Percentiles rank a stretch among this genome's conserved stretches.
Evolutionary conservation across 108 stramenopile species (phyloP).

Genomic region (Hondaea fermentalgiana): DNA sequence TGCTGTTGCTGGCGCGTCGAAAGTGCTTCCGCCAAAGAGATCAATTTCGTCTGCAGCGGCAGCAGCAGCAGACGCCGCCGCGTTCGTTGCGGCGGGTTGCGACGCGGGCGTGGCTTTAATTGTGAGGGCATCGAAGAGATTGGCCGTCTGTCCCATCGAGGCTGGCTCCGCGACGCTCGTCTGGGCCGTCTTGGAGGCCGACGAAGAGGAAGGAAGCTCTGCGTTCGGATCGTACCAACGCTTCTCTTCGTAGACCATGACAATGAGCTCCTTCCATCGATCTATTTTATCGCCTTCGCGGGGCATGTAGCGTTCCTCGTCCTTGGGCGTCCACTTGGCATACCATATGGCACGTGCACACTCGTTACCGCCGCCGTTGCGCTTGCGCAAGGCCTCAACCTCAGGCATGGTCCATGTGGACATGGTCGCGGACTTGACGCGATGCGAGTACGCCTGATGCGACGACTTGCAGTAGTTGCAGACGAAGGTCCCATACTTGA

Average conservation of each 20-base stretch:
- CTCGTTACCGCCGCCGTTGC: constrained; percentile 23
- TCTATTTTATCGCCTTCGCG: constrained; percentile 26
- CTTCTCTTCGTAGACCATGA: constrained; percentile 13
- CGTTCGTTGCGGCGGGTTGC: neutral
- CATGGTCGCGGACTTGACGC: constrained; percentile 85
- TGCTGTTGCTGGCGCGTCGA: neutral
- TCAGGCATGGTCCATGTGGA: constrained; percentile 17
- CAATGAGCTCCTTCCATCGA: constrained; percentile 2
- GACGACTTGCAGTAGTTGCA: constrained; percentile 80
- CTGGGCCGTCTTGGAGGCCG: neutral
- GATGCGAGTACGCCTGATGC: constrained; percentile 78
- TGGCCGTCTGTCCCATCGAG: neutral
- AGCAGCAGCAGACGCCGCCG: neutral
- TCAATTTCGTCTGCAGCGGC: neutral
- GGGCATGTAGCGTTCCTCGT: constrained; percentile 3
- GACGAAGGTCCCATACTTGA: constrained; percentile 80
- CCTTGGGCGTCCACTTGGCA: constrained; percentile 6
- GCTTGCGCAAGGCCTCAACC: constrained; percentile 10
- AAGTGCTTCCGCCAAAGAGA: neutral
- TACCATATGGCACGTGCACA: constrained; percentile 20
- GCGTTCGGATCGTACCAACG: constrained; percentile 1
- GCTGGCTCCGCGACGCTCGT: neutral
- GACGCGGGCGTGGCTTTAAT: neutral
- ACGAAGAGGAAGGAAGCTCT: neutral
- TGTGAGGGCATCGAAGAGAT: neutral